phyloP scores from a whole-genome alignment of 1,284 basidiomycete genomes.

The Puccinia triticina region DNA sequence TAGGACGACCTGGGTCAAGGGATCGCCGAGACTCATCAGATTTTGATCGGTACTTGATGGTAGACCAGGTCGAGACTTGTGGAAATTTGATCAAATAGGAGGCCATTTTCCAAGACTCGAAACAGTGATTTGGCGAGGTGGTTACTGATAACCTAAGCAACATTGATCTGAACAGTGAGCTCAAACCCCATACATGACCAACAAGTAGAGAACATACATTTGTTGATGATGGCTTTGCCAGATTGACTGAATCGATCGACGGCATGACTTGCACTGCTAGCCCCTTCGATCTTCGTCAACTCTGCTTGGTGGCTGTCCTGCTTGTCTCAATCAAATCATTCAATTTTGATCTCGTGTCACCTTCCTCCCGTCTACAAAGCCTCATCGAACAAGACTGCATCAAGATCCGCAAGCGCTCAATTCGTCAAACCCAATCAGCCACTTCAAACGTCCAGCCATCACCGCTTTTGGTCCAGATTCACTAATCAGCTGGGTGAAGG shows the following conservation, averaged over 20 bases:
- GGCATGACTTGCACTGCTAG: slow-evolving; percentile 27
- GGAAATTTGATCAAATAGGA: not conserved
- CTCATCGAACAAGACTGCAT: slow-evolving; percentile 2
- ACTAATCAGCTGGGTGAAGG: not conserved
- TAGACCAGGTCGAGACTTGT: not conserved
- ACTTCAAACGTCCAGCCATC: not conserved
- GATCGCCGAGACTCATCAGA: not conserved
- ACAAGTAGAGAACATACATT: not conserved
- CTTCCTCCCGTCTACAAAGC: not conserved
- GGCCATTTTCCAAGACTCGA: not conserved
- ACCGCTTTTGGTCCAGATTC: not conserved
- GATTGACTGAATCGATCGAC: not conserved
- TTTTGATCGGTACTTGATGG: not conserved
- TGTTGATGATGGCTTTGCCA: not conserved
- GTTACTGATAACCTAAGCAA: not conserved
- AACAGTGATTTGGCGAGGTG: slow-evolving; percentile 14
- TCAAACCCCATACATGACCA: not conserved
- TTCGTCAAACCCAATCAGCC: not conserved
- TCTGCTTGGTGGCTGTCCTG: not conserved
- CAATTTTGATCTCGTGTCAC: not conserved
- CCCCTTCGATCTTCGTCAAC: not conserved
- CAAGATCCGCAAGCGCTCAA: not conserved
- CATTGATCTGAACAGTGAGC: not conserved
- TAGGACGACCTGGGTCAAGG: not conserved
- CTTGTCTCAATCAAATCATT: not conserved